Percentiles rank a stretch among this genome's conserved stretches.
These are phyloP conservation scores for Botrytis sinoallii DNA, from an alignment of 2,329 filamentous ascomycete species.

Conservation along the genomic window DNA sequence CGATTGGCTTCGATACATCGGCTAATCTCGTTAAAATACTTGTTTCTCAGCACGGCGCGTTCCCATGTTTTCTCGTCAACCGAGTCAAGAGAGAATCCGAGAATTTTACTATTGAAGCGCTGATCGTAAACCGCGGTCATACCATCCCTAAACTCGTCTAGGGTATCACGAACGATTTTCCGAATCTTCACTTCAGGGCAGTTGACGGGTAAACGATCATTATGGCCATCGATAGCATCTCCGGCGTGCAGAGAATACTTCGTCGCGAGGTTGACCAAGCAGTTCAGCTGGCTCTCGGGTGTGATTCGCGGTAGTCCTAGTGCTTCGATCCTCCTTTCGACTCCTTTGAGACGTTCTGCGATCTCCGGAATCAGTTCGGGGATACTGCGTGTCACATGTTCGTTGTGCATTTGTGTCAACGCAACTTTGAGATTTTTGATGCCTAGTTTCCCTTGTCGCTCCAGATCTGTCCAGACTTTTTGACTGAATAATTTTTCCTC, in stretches of 20 bases:
- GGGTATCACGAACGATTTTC: constrained; percentile 3
- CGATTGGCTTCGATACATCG: background rate
- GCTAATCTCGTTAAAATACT: background rate
- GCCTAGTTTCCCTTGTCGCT: background rate
- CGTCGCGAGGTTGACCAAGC: background rate
- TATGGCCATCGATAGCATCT: constrained; percentile 4
- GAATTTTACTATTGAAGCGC: background rate
- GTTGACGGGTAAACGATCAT: background rate
- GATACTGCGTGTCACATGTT: constrained; percentile 15
- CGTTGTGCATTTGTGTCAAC: constrained; percentile 12
- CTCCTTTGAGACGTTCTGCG: background rate
- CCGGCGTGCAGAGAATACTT: background rate
- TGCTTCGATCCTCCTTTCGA: background rate
- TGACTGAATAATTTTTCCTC: background rate
- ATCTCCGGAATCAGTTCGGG: constrained; percentile 18
- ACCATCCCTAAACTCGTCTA: background rate
- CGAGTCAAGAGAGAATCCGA: background rate
- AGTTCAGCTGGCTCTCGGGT: background rate
- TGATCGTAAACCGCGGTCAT: background rate
- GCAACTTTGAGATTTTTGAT: constrained; percentile 5
- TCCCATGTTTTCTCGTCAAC: background rate
- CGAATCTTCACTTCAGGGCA: background rate
- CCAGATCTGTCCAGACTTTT: background rate
- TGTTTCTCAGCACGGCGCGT: background rate
- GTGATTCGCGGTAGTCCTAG: background rate